Evolutionary conservation across 2,329 filamentous ascomycete genomes (phyloP).

Genomic region (Spiromastix sp.): DNA sequence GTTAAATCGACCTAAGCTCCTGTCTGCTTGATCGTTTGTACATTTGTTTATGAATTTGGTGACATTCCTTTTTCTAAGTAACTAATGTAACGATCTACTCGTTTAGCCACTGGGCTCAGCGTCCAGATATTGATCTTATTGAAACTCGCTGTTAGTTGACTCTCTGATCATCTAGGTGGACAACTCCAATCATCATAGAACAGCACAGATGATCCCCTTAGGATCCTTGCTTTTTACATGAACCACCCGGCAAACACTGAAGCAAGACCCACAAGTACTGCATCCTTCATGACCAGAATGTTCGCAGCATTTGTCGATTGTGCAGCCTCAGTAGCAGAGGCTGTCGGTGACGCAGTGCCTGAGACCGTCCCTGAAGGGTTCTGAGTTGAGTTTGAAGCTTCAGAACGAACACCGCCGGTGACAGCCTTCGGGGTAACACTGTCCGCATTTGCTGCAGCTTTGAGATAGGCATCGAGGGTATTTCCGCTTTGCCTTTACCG

Average conservation of each 20-base stretch:
- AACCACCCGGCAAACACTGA: neutral
- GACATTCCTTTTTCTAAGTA: too few species aligned
- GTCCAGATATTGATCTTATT: too few species aligned
- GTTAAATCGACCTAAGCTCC: slow-evolving; percentile 12
- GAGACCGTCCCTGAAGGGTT: neutral
- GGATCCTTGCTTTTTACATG: too few species aligned
- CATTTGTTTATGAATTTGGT: too few species aligned
- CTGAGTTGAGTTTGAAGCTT: neutral
- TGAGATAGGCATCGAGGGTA: slow-evolving; percentile 11
- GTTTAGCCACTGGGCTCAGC: too few species aligned
- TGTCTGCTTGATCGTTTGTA: too few species aligned
- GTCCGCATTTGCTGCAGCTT: slow-evolving; percentile 7
- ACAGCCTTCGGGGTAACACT: neutral
- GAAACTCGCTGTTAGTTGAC: too few species aligned
- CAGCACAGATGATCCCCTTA: too few species aligned
- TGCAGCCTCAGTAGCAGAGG: neutral
- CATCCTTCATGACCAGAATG: slow-evolving; percentile 1
- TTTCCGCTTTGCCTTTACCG: slow-evolving; percentile 6
- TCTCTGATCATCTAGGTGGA: too few species aligned
- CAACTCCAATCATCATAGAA: too few species aligned
- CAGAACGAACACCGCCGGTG: slow-evolving; percentile 1
- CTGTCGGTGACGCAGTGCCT: too few species aligned
- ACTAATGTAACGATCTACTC: too few species aligned
- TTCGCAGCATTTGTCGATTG: neutral
- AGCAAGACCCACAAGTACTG: neutral